Percentiles rank a stretch among this genome's conserved stretches.
Conservation (phyloP, 1,284 basidiomycete species). For the Fomitopsis palustris region DNA sequence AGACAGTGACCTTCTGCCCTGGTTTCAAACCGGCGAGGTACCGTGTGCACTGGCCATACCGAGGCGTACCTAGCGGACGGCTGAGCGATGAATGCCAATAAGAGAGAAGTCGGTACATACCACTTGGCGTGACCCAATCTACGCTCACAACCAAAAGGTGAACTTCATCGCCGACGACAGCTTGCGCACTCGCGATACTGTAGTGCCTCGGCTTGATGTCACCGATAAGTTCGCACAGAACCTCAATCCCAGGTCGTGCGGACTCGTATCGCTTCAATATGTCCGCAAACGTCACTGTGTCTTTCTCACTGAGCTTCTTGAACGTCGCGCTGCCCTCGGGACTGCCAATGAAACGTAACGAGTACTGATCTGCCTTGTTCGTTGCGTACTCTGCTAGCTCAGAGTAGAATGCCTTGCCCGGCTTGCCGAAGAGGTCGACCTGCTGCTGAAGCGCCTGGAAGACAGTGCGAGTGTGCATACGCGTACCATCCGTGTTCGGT, state of each 20-base stretch:
- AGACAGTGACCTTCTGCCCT: slow-evolving; percentile 95
- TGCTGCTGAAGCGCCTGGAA: slow-evolving; percentile 97
- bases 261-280: slow-evolving; percentile 79
- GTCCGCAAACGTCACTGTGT: slow-evolving; percentile 94
- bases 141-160: slow-evolving; percentile 96
- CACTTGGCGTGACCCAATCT: slow-evolving; percentile 86
- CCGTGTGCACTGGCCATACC: slow-evolving; percentile 95
- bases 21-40: slow-evolving; percentile 84
- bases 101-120: slow-evolving; percentile 36
- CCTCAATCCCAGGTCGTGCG: slow-evolving; percentile 78
- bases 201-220: slow-evolving; percentile 99
- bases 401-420: slow-evolving; percentile 94
- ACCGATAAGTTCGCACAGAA: slow-evolving; percentile 83
- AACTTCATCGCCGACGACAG: slow-evolving; percentile 91
- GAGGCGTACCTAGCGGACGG: slow-evolving; percentile 53
- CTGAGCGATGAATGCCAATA: background rate
- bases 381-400: slow-evolving; percentile 82
- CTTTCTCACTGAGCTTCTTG: slow-evolving; percentile 93
- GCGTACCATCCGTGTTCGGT: slow-evolving; percentile 48
- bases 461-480: slow-evolving; percentile 86
- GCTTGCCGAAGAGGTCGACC: slow-evolving; percentile 94
- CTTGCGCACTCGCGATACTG: slow-evolving; percentile 94
- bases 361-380: slow-evolving; percentile 70
- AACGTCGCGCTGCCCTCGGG: slow-evolving; percentile 91
- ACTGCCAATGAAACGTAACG: slow-evolving; percentile 90